Evolutionary conservation across 306 rosid species (phyloP).

Genomic region (Dryas drummondii): DNA sequence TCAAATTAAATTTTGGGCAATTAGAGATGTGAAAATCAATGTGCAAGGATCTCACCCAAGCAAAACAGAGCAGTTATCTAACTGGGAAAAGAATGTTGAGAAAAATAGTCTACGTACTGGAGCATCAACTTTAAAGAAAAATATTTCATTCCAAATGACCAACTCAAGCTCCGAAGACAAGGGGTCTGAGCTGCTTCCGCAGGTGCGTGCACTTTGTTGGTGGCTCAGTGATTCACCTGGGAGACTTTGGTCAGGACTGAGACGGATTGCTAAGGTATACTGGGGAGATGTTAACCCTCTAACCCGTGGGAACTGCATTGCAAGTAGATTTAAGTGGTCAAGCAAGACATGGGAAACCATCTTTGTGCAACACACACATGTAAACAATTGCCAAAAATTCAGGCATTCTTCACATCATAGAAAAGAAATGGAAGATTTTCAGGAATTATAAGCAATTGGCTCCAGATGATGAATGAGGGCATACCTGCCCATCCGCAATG

Average conservation of each 20-base stretch:
- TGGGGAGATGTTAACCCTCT: slow-evolving; percentile 64
- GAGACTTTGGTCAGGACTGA: slow-evolving; percentile 52
- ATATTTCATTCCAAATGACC: slow-evolving; percentile 91
- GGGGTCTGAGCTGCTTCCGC: slow-evolving; percentile 64
- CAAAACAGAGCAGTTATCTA: background rate
- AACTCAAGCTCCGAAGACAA: slow-evolving; percentile 57
- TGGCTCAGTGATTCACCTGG: slow-evolving; percentile 44
- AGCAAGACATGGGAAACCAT: slow-evolving; percentile 10
- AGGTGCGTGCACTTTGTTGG: slow-evolving; percentile 88
- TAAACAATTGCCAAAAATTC: background rate
- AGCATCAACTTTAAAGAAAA: slow-evolving; percentile 88
- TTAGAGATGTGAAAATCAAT: background rate
- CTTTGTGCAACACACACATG: background rate
- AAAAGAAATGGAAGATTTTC: background rate
- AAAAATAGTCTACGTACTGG: slow-evolving; percentile 48
- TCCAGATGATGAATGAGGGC: background rate
- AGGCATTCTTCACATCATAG: background rate
- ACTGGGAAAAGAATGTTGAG: background rate
- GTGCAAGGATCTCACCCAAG: background rate
- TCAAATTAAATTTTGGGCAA: background rate
- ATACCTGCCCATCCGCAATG: slow-evolving; percentile 82
- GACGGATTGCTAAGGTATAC: slow-evolving; percentile 70
- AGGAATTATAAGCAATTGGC: background rate
- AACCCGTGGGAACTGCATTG: slow-evolving; percentile 68
- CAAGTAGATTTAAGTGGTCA: slow-evolving; percentile 13